Base-by-base conservation (phyloP, 768 basidiomycete genomes). In the Dacryopinax spathularia region DNA sequence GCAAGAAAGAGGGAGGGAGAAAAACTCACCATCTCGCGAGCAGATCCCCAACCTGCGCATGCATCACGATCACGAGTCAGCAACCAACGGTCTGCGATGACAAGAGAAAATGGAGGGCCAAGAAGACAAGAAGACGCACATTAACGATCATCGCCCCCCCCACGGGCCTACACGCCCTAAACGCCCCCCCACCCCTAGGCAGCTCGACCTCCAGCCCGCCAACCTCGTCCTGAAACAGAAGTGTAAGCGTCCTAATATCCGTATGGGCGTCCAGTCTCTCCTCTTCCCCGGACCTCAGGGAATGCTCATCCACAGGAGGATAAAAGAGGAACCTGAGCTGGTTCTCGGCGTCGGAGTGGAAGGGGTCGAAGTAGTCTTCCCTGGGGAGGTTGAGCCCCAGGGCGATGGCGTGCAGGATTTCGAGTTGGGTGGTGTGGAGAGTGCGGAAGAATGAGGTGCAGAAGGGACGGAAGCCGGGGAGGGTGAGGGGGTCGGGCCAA, bases 171-270 rank as follows among this genome's bases (percentile, higher is more conserved):
- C 68, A 69, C 22, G 70, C 68, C 15, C 68, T 60, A 67, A 72
- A 74, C 1, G 60, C 29, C 1, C 80, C 82, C 3, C 80, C 77
- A 20, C 71, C 68, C 37, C 75, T 72, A 0, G 82, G 82, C 68
- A 81, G 78, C 69, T 85, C 82, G 3, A 85, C 79, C 68, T 87
- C 83, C 2, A 86, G 74, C 0, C 85, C 85, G 5, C 84, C 84
- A 1, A 79, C 76, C 3, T 78, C 75, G 67, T 86, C 84, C 71
- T 86, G 84, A 60, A 85, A 75, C 2, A 87, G 72, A 6, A 84
- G 71, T 61, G 84, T 87, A 18, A 84, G 74, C 0, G 77, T 80
- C 2, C 80, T 78, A 65, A 80, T 85, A 70, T 87, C 85, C 37
- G 70, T 66, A 43, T 69, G 66, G 0, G 77, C 77, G 10, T 77